Percentiles rank a stretch among this genome's conserved stretches.
Conservation (phyloP, 192 early-diverging fungal species). For the Coemansia brasiliensis region DNA sequence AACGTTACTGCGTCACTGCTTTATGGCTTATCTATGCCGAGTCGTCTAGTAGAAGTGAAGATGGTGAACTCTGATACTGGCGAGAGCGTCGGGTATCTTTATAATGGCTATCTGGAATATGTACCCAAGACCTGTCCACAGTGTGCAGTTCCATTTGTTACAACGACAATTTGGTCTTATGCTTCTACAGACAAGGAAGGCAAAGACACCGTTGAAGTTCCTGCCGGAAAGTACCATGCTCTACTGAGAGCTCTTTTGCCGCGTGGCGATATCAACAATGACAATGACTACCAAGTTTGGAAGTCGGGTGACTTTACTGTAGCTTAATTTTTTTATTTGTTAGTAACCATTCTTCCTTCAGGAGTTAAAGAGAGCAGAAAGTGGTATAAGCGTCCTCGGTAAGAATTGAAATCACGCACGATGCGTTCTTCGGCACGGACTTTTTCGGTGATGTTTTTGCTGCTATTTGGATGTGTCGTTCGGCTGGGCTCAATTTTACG, state of each 20-base stretch:
- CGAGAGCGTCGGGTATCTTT: constrained; percentile 26
- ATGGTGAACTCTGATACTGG: constrained; percentile 18
- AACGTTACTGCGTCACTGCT: not conserved
- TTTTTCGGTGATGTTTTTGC: constrained; percentile 1
- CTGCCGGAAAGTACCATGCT: constrained; percentile 40
- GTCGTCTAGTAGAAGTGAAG: constrained; percentile 16
- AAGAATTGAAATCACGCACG: constrained; percentile 34
- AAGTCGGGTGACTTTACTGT: constrained; percentile 33
- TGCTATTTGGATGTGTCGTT: not conserved
- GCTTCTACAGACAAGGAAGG: constrained; percentile 24
- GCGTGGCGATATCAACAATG: constrained; percentile 31
- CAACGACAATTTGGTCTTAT: not conserved
- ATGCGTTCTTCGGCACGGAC: constrained; percentile 25
- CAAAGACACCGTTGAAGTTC: constrained; percentile 1
- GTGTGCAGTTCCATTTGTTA: not conserved
- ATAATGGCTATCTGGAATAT: constrained; percentile 24
- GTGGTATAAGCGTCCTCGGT: constrained; percentile 38
- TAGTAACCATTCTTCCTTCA: constrained; percentile 32
- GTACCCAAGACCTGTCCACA: constrained; percentile 17
- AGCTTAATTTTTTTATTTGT: constrained; percentile 6
- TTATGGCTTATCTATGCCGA: constrained; percentile 27
- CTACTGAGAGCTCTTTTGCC: constrained; percentile 35
- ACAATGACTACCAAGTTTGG: constrained; percentile 47
- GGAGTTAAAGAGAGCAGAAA: constrained; percentile 31
- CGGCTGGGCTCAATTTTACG: constrained; percentile 15